A percentile compares a stretch with the other conserved stretches of the same genome.
Conservation (phyloP, 2,329 filamentous ascomycete species). For the Venturia pyrina region DNA sequence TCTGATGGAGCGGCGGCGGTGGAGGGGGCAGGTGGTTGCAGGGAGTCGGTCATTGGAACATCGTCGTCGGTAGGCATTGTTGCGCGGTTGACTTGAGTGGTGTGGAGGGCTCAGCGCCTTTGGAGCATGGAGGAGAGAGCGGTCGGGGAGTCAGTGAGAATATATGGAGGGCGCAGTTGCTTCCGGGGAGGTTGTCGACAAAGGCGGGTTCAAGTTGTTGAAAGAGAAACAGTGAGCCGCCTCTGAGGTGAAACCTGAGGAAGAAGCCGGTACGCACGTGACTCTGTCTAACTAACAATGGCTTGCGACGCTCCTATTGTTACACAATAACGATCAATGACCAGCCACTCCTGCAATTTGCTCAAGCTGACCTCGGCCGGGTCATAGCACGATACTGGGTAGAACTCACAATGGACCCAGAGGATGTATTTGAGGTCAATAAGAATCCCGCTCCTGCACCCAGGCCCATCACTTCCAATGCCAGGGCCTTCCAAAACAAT, state of each 20-base stretch:
- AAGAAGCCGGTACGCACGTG: too few species aligned
- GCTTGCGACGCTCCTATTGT: background rate
- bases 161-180: background rate
- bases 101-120: background rate
- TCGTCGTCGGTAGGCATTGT: conserved; percentile 10
- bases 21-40: conserved; percentile 20
- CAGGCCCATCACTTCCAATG: conserved; percentile 6
- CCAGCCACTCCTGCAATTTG: background rate
- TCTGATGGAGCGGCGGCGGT: conserved; percentile 13
- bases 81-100: background rate
- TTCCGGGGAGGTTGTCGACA: background rate
- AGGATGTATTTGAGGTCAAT: background rate
- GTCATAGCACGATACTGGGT: background rate
- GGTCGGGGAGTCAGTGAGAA: background rate
- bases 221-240: background rate
- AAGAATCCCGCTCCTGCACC: background rate
- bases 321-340: background rate
- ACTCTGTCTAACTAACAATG: background rate
- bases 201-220: conserved; percentile 2
- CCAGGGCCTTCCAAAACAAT: conserved; percentile 1
- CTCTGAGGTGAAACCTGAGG: too few species aligned
- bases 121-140: background rate
- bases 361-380: background rate
- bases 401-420: conserved; percentile 1
- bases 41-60: conserved; percentile 11